phyloP scores from a whole-genome alignment of 139 green algal genomes.

The Chlorella ohadii region DNA sequence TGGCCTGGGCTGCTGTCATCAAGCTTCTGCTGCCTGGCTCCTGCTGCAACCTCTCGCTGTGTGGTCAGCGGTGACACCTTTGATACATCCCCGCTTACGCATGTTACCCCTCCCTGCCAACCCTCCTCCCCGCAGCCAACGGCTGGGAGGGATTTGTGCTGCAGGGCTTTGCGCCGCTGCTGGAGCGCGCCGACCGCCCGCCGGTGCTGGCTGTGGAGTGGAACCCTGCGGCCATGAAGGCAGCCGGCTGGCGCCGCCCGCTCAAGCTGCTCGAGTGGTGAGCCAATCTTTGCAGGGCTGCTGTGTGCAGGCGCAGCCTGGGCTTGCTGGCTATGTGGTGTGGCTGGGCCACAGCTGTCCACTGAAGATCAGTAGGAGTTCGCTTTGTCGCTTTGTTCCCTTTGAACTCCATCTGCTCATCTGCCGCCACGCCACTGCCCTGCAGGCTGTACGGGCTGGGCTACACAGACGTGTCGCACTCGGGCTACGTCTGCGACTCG shows the following conservation, averaged over 20 bases:
- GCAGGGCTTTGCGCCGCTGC: conserved; percentile 58
- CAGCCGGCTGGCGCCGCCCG: conserved; percentile 47
- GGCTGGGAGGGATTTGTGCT: conserved; percentile 79
- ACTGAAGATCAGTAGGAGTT: too few species aligned
- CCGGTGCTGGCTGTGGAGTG: conserved; percentile 78
- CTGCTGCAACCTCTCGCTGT: too few species aligned
- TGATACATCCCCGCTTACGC: too few species aligned
- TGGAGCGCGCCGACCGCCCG: conserved; percentile 39
- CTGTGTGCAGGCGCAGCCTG: not conserved
- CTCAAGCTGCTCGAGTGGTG: conserved; percentile 57
- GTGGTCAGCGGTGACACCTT: too few species aligned
- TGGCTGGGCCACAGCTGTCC: too few species aligned
- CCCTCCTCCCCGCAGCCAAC: conserved; percentile 61
- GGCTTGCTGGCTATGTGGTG: too few species aligned
- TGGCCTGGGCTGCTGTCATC: not conserved
- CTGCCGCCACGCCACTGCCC: too few species aligned
- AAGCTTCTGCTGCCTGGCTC: not conserved
- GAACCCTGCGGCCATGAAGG: conserved; percentile 56
- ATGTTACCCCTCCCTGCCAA: conserved; percentile 2
- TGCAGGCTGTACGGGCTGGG: conserved; percentile 66
- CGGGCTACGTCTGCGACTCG: conserved; percentile 79
- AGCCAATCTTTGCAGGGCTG: not conserved
- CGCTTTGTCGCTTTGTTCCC: too few species aligned
- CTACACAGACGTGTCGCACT: conserved; percentile 79
- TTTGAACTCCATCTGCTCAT: too few species aligned